Conservation (phyloP, 1,284 basidiomycete genomes). For the Cerioporus squamosus region DNA sequence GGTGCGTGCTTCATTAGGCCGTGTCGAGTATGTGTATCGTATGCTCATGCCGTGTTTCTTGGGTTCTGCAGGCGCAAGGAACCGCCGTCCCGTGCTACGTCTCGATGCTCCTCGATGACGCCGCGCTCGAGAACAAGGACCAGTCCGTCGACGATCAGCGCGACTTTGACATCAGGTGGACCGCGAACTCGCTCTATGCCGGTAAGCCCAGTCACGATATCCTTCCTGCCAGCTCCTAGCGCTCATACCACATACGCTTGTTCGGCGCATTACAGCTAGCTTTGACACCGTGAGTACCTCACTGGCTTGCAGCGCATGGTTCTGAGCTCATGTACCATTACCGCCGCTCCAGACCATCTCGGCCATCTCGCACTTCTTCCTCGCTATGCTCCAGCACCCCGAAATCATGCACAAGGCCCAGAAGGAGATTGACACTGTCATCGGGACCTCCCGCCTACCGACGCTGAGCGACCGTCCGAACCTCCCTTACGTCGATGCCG, state of each 20-base stretch:
- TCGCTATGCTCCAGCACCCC: constrained; percentile 49
- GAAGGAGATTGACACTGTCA: constrained; percentile 47
- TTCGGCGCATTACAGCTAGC: constrained; percentile 39
- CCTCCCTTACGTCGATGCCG: constrained; percentile 51
- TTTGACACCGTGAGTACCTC: constrained; percentile 57
- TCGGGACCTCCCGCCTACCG: constrained; percentile 46
- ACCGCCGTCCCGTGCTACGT: constrained; percentile 62
- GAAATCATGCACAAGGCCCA: constrained; percentile 47
- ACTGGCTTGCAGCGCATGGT: background rate
- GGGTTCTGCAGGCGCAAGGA: constrained; percentile 49
- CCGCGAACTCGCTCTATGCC: constrained; percentile 76
- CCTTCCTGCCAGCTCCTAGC: background rate
- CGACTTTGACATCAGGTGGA: constrained; percentile 71
- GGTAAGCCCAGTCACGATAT: constrained; percentile 26
- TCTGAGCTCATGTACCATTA: background rate
- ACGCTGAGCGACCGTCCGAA: constrained; percentile 44
- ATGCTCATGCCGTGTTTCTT: background rate
- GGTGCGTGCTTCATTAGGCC: constrained; percentile 32
- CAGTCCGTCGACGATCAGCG: constrained; percentile 35
- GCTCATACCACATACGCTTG: background rate
- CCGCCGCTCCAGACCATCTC: constrained; percentile 43
- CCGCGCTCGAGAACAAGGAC: constrained; percentile 27
- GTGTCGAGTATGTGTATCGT: background rate
- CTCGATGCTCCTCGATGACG: constrained; percentile 57
- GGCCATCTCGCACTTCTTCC: constrained; percentile 43